A percentile compares a stretch with the other conserved stretches of the same genome.
Evolutionary conservation across 345 rosid genomes (phyloP).

Genomic region (Ceriops zippeliana): DNA sequence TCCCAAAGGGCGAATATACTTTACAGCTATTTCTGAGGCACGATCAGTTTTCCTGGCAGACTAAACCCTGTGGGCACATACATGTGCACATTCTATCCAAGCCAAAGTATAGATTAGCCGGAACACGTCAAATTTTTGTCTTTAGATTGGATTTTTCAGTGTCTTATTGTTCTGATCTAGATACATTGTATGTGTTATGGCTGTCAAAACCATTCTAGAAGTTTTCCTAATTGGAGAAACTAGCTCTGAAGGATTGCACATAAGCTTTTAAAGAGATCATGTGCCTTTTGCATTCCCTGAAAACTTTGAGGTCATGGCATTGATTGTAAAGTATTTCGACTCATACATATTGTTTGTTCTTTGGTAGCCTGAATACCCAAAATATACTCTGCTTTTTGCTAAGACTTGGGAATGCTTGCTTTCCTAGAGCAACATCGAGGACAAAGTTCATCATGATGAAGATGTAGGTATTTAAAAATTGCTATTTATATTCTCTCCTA

Average conservation of each 20-base stretch:
- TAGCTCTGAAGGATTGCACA: neutral
- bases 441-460: conserved; percentile 55
- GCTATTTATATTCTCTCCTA: conserved; percentile 9
- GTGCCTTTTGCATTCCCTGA: too few relatives aligned
- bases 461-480: conserved; percentile 49
- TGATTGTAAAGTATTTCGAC: conserved; percentile 8
- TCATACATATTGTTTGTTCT: conserved; percentile 18
- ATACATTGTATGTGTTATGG: neutral
- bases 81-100: neutral
- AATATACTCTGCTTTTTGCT: conserved; percentile 65
- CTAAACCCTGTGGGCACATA: neutral
- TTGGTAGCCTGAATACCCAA: conserved; percentile 77
- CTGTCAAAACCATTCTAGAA: neutral
- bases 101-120: neutral
- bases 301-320: neutral
- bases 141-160: neutral
- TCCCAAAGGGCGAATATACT: conserved; percentile 87
- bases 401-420: conserved; percentile 79
- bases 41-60: conserved; percentile 3
- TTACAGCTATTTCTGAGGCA: conserved; percentile 79
- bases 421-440: conserved; percentile 52
- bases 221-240: neutral
- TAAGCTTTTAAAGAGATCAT: too few relatives aligned
- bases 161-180: neutral
- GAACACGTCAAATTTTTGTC: neutral